A percentile compares a stretch with the other conserved stretches of the same genome.
These are phyloP conservation scores for Fragaria iinumae DNA, from an alignment of 306 rosid genomes.

Conservation along the genomic window DNA sequence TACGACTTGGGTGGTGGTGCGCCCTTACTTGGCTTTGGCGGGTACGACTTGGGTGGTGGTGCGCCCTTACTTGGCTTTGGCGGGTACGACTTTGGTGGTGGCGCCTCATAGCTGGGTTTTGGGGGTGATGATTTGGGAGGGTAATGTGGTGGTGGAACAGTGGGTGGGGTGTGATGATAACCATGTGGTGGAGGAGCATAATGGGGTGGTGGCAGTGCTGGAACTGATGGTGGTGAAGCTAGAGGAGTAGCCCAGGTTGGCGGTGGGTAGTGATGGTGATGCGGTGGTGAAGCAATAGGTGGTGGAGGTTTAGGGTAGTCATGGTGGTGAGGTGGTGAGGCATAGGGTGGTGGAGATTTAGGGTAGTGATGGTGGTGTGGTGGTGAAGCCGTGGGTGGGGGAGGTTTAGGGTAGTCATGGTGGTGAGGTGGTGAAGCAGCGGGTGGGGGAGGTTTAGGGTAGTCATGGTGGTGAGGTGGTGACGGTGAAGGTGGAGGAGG, in stretches of 20 bases:
- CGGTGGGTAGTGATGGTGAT: constrained; percentile 5
- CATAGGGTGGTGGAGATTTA: neutral
- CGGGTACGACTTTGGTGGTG: constrained; percentile 16
- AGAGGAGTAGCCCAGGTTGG: constrained; percentile 4
- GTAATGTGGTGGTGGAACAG: constrained; percentile 14
- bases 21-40: constrained; percentile 12
- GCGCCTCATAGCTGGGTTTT: neutral
- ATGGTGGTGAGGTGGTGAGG: constrained; percentile 1
- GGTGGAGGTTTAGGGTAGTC: neutral
- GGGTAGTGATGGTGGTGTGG: constrained; percentile 3
- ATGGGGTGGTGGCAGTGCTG: constrained; percentile 6
- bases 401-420: neutral
- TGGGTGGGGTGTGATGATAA: neutral
- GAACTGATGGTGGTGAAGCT: constrained; percentile 2
- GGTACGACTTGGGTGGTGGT: constrained; percentile 4
- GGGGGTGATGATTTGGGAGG: constrained; percentile 18
- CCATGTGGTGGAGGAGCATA: neutral
- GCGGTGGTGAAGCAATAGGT: constrained; percentile 11
- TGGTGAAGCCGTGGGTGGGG: neutral
- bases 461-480: constrained; percentile 11
- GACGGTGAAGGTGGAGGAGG: neutral
- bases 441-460: neutral
- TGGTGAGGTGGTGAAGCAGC: constrained; percentile 4
- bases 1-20: constrained; percentile 12
- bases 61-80: neutral